Conservation (phyloP, 495 filamentous ascomycete genomes). For the Penicillium mononematosum region DNA sequence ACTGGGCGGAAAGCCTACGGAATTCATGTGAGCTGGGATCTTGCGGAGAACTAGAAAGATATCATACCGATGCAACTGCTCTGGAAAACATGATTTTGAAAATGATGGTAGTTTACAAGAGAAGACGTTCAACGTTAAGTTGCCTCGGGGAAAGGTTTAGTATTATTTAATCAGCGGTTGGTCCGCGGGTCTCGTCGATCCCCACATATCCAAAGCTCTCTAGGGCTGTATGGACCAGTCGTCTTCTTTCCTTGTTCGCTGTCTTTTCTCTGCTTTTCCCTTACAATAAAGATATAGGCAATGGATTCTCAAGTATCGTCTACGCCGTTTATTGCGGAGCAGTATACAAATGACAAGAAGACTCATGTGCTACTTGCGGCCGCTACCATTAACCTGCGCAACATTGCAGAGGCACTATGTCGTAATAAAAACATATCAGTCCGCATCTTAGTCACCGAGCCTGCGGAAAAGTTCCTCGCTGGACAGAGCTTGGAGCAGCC, state of each 20-base stretch:
- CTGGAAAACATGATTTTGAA: constrained; percentile 40
- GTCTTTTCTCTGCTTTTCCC: no score
- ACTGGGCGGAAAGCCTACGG: constrained; percentile 41
- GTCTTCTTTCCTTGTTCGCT: neutral
- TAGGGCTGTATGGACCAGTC: neutral
- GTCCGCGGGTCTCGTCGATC: constrained; percentile 5
- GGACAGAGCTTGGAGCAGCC: constrained; percentile 73
- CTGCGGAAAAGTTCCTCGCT: constrained; percentile 67
- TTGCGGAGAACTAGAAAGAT: neutral
- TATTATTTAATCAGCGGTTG: constrained; percentile 15
- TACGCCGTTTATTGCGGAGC: neutral
- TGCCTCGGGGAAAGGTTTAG: constrained; percentile 13
- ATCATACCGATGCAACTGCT: constrained; percentile 29
- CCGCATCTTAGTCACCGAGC: constrained; percentile 71
- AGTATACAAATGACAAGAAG: constrained; percentile 54
- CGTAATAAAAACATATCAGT: constrained; percentile 61
- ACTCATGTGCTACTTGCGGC: constrained; percentile 77
- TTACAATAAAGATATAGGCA: neutral
- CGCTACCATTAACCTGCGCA: constrained; percentile 86
- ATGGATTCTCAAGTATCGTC: neutral
- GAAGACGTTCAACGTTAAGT: neutral
- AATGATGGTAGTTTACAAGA: constrained; percentile 2
- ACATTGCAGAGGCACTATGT: constrained; percentile 62
- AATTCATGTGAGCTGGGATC: constrained; percentile 6
- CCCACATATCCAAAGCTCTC: constrained; percentile 10